Base-by-base conservation (phyloP, 495 filamentous ascomycete genomes). In the Aspergillus leporis region DNA sequence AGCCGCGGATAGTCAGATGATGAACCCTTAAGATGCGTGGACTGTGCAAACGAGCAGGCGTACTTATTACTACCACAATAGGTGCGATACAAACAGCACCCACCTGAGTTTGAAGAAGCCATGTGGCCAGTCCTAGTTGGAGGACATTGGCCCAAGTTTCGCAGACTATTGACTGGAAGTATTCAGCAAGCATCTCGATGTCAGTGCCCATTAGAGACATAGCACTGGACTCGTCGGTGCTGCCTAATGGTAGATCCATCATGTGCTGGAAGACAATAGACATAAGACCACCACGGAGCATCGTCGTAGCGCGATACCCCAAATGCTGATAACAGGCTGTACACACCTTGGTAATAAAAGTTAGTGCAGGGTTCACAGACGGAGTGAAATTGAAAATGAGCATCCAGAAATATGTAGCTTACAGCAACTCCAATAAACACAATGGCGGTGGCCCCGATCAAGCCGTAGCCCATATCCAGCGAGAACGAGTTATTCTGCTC, bases 161-260 rank as follows among this genome's bases (percentile, higher is more conserved):
- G 46, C 83, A 79, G 18, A 80, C 57, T 16, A 78, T 61, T 16
- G 59, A 59, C 28, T 70, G 58, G 51, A 75, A 73, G 7, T 74
- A 77, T 47, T 67, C 66, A 16, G 67, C 71, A 21, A 82, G 73
- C 47, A 78, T 72, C 53, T 83, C 81, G 21, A 83, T 71, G 51
- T 85, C 82, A 14, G 82, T 80, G 69, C 80, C 85, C 74, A 85
- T 84, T 3, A 88, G 72, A 0, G 84, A 81, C 25, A 84, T 60
- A 2, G 78, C 76, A 23, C 76, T 74, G 12, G 82, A 74, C 58
- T 80, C 79, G 0, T 74, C 70, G 2, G 66, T 66, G n/a, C 69
- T 67, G 4, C 77, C 66, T 6, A 60, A 40, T 28, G 59, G 61
- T 18, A 67, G 50, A 41, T 61, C 73, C 34, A 73, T 69, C 16